Evolutionary conservation across 2,329 filamentous ascomycete genomes (phyloP).

Genomic region (Ascochyta fabae): DNA sequence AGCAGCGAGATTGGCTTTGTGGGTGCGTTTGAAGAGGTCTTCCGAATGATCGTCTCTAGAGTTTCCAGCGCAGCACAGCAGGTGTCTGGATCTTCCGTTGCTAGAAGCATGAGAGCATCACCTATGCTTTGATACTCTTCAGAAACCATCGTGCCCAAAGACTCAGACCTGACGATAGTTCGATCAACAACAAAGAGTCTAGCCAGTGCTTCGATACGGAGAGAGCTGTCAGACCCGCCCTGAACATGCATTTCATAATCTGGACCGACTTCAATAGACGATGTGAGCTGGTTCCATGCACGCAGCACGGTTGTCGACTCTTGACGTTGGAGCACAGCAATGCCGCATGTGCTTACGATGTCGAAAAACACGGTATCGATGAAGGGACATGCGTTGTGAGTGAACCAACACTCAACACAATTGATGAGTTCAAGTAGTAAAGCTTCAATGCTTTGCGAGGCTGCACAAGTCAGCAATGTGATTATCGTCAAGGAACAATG

Average conservation of each 20-base stretch:
- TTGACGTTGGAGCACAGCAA: constrained; percentile 28
- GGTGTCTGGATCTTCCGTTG: constrained; percentile 33
- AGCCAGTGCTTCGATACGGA: constrained; percentile 31
- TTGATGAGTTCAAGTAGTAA: constrained; percentile 29
- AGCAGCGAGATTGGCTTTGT: constrained; percentile 28
- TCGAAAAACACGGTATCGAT: constrained; percentile 48
- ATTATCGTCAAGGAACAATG: background rate
- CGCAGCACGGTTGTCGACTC: constrained; percentile 24
- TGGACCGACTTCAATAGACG: constrained; percentile 28
- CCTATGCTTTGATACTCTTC: constrained; percentile 30
- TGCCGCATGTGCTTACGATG: constrained; percentile 38
- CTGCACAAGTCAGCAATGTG: constrained; percentile 17
- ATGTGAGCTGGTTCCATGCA: constrained; percentile 30
- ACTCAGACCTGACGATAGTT: constrained; percentile 27
- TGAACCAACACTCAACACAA: constrained; percentile 24
- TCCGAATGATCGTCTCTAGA: constrained; percentile 27
- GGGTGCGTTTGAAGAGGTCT: constrained; percentile 9
- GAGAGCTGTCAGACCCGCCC: constrained; percentile 15
- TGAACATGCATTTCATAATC: constrained; percentile 23
- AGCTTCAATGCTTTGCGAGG: constrained; percentile 20
- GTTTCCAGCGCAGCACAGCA: constrained; percentile 34
- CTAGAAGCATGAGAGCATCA: constrained; percentile 32
- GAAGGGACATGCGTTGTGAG: constrained; percentile 37
- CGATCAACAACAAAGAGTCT: constrained; percentile 36
- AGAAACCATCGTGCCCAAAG: constrained; percentile 19